phyloP scores from a whole-genome alignment of 139 green algal species.

The Dunaliella primolecta region DNA sequence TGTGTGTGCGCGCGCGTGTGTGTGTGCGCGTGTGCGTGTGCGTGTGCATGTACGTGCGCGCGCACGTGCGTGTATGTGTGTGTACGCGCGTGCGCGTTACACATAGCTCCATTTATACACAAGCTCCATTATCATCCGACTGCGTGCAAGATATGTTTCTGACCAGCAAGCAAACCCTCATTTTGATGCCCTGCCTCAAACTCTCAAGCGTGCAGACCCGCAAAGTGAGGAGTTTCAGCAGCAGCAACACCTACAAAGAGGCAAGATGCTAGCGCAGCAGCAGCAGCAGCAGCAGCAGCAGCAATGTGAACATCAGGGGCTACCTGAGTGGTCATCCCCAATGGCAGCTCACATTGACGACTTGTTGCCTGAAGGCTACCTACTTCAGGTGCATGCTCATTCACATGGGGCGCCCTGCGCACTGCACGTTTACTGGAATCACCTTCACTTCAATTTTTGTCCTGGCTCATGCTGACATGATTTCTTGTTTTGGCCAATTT shows the following conservation, averaged over 20 bases:
- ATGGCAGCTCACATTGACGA: too few relatives aligned
- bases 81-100: neutral
- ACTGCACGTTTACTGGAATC: too few relatives aligned
- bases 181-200: neutral
- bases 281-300: neutral
- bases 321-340: too few relatives aligned
- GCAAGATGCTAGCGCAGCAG: neutral
- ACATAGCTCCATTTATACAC: neutral
- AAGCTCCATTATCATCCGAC: neutral
- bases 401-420: too few relatives aligned
- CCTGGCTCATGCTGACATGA: too few relatives aligned
- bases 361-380: too few relatives aligned
- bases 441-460: too few relatives aligned
- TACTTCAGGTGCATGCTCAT: too few relatives aligned
- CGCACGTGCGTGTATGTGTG: neutral
- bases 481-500: too few relatives aligned
- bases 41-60: neutral
- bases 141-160: neutral
- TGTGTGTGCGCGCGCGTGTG: conserved; percentile 3
- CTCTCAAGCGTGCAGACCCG: neutral
- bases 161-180: neutral
- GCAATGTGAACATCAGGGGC: too few relatives aligned
- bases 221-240: neutral
- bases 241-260: neutral
- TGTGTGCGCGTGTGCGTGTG: conserved; percentile 4